Base-by-base conservation (phyloP, 176 grass and related monocot genomes). In the Coix lacrymajobi region DNA sequence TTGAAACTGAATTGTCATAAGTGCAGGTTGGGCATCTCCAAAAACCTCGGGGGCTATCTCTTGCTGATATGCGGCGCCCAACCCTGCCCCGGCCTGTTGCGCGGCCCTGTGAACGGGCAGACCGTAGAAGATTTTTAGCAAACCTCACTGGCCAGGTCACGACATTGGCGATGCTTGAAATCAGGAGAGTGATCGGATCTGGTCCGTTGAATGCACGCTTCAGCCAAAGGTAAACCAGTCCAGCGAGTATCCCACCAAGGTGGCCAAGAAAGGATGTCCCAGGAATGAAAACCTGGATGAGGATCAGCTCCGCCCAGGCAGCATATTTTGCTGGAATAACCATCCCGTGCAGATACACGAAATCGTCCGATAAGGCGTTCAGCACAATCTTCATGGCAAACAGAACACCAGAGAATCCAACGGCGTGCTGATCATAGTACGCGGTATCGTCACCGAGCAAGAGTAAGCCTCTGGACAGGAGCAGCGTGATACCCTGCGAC, bases 351-450 rank as follows among this genome's bases (percentile, higher is more conserved):
- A 99, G 76, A 33, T 82, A 86, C 28, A 88, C 73, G 61, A 79
- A 94, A 2, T 92, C 78, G 1, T 96, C 87, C 9, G 87, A 87
- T 71, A 46, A 77, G 41, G 91, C 68, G 36, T 99, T 99, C 48
- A 99, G 79, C 80, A 99, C 93, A 8, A 99, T 89, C 79, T 99
- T 99, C 87, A 99, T 87, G 17, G 82, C 96, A 30, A 99, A 99
- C 13, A 99, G 74, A 70, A 99, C 85, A 8, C 96, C 93, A 63
- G 96, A 99, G 78, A 99, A 99, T 22, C 93, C 96, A 71, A 92
- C 93, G 22, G 93, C 52, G 28, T 33, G 89, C 15, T 96, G 83
- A 70, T 83, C 82, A 72, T 92, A 99, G 73, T 96, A 99, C 3
- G 85, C 73, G 1, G 61, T 39, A 15, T 83, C 73, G 19, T 94